Evolutionary conservation across 768 basidiomycete genomes (phyloP), one percentile per base, ranked within the genome.

Genomic region (Cubamyces lactineus): DNA sequence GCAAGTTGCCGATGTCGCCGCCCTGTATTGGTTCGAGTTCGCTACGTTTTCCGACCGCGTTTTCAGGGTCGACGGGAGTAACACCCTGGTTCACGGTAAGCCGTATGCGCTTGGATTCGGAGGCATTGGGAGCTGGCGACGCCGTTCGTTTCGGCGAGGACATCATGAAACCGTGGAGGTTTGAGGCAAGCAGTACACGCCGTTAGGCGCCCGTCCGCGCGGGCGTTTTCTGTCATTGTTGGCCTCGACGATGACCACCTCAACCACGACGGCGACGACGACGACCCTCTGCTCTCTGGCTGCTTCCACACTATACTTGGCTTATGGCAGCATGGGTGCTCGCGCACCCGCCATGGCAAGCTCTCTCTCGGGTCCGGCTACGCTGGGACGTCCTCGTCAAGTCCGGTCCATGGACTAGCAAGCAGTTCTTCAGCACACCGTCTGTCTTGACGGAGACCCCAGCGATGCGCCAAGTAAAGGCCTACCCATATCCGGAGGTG

Each of bases 1-100:
- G 70, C 11, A 95, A 77, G 76, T 95, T 96, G 40, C 82, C 89
- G 66, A 95, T 83, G 66, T 94, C 92, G 19, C 86, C 84, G 47
- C 86, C 85, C 65, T 85, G 82, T 61, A 95, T 80, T 50, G 94
- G 94, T 69, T 94, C 93, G 59, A 92, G 84, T 76, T 96, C 94
- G 72, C 86, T 85, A 66, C 92, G 90, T 77, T 95, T 96, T 66
- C 94, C 94, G 0, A 83, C 82, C 23, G 92, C 92, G 59, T 80
- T 79, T 62, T 92, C 87, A 23, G 88, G 87, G 76, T 95, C 92
- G 15, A 93, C 89, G 21, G 86, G 83, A 5, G 84, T 79, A 24
- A 82, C 89, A n/a, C 88, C 88, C 69, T 90, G 87, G 53, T 77
- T 74, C 0, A 76, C 75, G 11, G 74, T 76, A 23, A 77, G 70